Evolutionary conservation across 2,329 filamentous ascomycete genomes (phyloP), one percentile per base, ranked within the genome.

Genomic region (Aspergillus luchuensis): DNA sequence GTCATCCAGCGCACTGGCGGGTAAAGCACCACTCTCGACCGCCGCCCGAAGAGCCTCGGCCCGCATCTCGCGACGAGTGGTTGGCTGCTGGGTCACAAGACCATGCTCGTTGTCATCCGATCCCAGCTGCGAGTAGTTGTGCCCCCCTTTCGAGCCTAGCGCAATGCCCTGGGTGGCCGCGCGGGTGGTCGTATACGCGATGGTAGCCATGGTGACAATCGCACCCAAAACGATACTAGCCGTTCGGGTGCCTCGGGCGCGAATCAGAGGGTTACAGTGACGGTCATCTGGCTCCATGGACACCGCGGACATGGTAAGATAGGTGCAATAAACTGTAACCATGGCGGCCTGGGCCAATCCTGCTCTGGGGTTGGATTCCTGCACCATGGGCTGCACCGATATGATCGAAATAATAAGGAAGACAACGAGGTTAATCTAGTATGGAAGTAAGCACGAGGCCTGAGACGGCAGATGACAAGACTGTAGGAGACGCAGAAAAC

Each of bases 261-360:
- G 79, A 63, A 97, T 84, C 33, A 99, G 84, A 8, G 95, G 95
- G 78, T 99, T 99, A 86, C 95, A 99, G 66, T 91, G 85, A 69
- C 91, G 89, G 80, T 97, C 88, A 76, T 98, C 94, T 0, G 95
- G 95, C 71, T 99, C 94, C 95, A 99, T 98, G 58, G 92, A 96
- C 1, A 99, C 95, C 25, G 95, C 95, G 2, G 93, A 97, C 88
- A 99, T 92, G 67, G 95, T 99, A 58, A 99, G 86, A 74, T 99
- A 99, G 47, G 95, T 98, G 85, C 95, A 99, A 83, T 99, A 99
- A 60, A 97, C 87, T 17, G 93, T 92, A 48, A 99, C 95, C 86
- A 98, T 97, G 63, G 95, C 94, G 45, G 93, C 92, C 75, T 99
- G 95, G n/a, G 95, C 95, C 61, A 99, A 84, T 52, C 95, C 95